phyloP scores from a whole-genome alignment of 1,139 yeast genomes.

The Chernovozyma aurita region DNA sequence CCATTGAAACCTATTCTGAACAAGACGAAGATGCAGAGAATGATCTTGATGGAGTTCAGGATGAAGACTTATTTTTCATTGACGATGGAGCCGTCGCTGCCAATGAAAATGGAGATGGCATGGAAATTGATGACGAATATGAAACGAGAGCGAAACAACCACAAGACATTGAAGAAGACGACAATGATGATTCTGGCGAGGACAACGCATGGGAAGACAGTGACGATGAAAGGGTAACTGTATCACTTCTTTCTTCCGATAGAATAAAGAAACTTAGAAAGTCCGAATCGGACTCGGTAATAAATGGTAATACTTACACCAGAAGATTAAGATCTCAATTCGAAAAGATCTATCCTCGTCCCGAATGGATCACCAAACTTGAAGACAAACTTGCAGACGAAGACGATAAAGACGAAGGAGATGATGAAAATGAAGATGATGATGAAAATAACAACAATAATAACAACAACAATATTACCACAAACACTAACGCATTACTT shows the following conservation, averaged over 20 bases:
- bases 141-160: conserved; percentile 13
- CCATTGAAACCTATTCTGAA: conserved; percentile 11
- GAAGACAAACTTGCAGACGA: conserved; percentile 21
- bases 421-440: conserved; percentile 28
- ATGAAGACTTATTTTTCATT: conserved; percentile 62
- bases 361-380: conserved; percentile 68
- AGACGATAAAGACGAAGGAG: conserved; percentile 15
- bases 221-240: conserved; percentile 73
- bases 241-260: conserved; percentile 54
- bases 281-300: conserved; percentile 51
- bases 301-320: conserved; percentile 66
- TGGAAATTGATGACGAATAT: conserved; percentile 34
- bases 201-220: conserved; percentile 85
- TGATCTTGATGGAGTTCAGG: conserved; percentile 37
- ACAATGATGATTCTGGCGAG: conserved; percentile 30
- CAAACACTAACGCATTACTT: conserved; percentile 47
- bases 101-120: conserved; percentile 22
- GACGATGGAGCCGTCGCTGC: conserved; percentile 45
- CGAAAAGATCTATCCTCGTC: conserved; percentile 82
- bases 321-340: conserved; percentile 76
- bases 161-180: conserved; percentile 26
- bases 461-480: conserved; percentile 28
- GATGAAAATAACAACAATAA: conserved; percentile 28
- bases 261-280: conserved; percentile 70
- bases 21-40: conserved; percentile 17